phyloP scores from a whole-genome alignment of 1,284 basidiomycete species.

The Trametes hirsuta region DNA sequence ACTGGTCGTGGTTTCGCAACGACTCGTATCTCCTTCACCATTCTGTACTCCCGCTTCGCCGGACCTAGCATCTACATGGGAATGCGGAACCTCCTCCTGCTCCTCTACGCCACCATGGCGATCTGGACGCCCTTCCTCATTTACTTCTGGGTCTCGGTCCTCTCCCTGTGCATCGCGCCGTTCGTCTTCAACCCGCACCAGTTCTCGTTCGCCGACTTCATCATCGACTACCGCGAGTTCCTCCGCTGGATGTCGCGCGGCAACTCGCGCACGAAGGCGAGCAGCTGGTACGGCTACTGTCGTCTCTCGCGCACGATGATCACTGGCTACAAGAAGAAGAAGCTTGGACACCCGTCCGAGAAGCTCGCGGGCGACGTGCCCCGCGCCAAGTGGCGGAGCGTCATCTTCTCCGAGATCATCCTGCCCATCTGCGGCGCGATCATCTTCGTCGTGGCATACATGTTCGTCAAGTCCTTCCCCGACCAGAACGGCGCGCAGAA shows the following conservation, averaged over 20 bases:
- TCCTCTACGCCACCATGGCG: slow-evolving; percentile 88
- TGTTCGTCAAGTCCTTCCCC: slow-evolving; percentile 90
- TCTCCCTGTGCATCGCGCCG: slow-evolving; percentile 91
- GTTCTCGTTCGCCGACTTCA: slow-evolving; percentile 93
- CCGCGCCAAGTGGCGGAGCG: slow-evolving; percentile 84
- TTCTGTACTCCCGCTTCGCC: slow-evolving; percentile 95
- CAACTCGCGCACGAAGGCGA: slow-evolving; percentile 92
- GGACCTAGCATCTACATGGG: slow-evolving; percentile 99
- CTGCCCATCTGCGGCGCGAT: slow-evolving; percentile 80
- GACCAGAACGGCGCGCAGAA: slow-evolving; percentile 62
- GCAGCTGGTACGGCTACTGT: slow-evolving; percentile 98
- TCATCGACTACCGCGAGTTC: slow-evolving; percentile 98
- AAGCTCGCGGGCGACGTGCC: slow-evolving; percentile 92
- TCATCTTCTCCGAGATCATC: slow-evolving; percentile 86
- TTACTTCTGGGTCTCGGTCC: slow-evolving; percentile 96
- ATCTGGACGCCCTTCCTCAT: slow-evolving; percentile 94
- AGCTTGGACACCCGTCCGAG: slow-evolving; percentile 93
- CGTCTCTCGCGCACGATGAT: slow-evolving; percentile 94
- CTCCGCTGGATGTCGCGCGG: slow-evolving; percentile 97
- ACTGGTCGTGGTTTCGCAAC: slow-evolving; percentile 98
- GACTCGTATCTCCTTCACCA: slow-evolving; percentile 91
- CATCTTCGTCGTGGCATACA: slow-evolving; percentile 86
- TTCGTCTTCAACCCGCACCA: slow-evolving; percentile 99
- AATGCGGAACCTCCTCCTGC: slow-evolving; percentile 86
- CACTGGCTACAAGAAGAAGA: slow-evolving; percentile 98